Percentiles rank a stretch among this genome's conserved stretches.
phyloP scores from a whole-genome alignment of 352 stramenopile species.

The Globisporangium splendens region DNA sequence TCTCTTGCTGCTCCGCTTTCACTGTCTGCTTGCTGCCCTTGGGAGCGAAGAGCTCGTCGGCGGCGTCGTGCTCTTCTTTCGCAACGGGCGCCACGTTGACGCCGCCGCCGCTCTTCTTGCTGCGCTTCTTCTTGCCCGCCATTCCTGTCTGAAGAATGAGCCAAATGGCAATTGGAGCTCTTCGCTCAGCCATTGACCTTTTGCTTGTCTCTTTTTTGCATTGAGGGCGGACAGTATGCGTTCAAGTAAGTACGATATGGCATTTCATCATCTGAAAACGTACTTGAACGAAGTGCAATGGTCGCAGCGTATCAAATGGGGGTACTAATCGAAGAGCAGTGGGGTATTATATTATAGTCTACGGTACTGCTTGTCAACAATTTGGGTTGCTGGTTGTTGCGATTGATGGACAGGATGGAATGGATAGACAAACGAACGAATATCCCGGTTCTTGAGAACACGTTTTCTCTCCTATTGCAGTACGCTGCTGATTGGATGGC shows the following conservation, averaged over 20 bases:
- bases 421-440: no score
- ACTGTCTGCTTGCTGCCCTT: conserved; percentile 18
- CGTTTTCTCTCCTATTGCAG: no score
- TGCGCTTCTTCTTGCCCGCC: conserved; percentile 12
- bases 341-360: no score
- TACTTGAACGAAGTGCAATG: no score
- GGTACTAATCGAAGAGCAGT: no score
- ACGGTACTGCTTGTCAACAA: no score
- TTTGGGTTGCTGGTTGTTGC: no score
- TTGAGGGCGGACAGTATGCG: background rate
- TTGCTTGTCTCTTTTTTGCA: no score
- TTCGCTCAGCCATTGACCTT: conserved; percentile 6
- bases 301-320: no score
- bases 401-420: no score
- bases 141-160: background rate
- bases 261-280: background rate
- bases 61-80: conserved; percentile 13
- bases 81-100: background rate
- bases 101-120: conserved; percentile 8
- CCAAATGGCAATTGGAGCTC: background rate
- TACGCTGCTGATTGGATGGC: no score
- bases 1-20: background rate
- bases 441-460: no score
- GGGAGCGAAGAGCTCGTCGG: conserved; percentile 33
- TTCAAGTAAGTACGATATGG: background rate